A percentile compares a stretch with the other conserved stretches of the same genome.
phyloP scores from a whole-genome alignment of 768 basidiomycete species.

The Pisolithus microcarpus region DNA sequence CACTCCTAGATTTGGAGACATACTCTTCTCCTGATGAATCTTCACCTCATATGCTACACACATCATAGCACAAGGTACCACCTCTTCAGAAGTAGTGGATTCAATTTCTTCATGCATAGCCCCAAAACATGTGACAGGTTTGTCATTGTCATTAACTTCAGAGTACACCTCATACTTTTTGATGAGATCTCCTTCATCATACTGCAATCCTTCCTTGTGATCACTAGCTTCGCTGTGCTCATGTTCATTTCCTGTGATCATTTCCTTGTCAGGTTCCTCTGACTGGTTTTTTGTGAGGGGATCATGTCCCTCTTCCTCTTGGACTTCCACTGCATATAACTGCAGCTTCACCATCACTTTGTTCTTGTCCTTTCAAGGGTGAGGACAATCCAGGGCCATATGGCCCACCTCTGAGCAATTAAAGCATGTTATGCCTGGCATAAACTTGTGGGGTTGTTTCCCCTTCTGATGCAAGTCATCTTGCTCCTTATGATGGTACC shows the following conservation, averaged over 20 bases:
- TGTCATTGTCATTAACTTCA: background rate
- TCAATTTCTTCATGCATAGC: background rate
- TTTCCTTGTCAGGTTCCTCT: background rate
- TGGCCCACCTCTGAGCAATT: background rate
- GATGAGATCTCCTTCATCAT: background rate
- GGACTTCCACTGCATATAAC: background rate
- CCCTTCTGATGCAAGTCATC: background rate
- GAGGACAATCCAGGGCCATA: background rate
- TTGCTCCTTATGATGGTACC: too few species aligned
- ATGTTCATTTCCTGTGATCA: background rate
- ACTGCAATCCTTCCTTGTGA: background rate
- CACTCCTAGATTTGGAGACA: background rate
- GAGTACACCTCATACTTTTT: background rate
- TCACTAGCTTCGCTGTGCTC: background rate
- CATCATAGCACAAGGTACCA: background rate
- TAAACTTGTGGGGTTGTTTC: background rate
- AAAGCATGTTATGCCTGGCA: background rate
- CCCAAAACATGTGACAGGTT: background rate
- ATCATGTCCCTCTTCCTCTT: background rate
- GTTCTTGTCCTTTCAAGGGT: background rate
- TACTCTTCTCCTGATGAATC: background rate
- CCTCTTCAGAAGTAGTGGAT: background rate
- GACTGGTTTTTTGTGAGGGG: too few species aligned
- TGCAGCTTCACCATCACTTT: background rate
- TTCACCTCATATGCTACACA: background rate